Evolutionary conservation across 768 basidiomycete genomes (phyloP), one percentile per base, ranked within the genome.

Genomic region (Amanita fuliginea): DNA sequence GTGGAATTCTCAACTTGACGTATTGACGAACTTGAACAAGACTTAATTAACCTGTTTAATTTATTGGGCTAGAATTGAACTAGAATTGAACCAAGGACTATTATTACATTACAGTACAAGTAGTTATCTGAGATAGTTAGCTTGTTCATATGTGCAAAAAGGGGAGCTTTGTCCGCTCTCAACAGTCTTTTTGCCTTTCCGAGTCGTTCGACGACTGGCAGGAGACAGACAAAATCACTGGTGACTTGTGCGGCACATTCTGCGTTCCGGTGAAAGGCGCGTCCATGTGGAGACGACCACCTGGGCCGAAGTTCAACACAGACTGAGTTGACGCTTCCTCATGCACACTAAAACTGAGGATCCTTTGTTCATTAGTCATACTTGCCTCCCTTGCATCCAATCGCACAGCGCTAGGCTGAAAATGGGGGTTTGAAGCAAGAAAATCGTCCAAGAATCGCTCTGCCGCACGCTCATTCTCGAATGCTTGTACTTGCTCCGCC

Each of bases 401-500:
- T 22, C 10, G 9, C 10, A 18, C 10, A 22, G 24, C 42, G 28
- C 14, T 6, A 3, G n/a, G 26, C 4, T 14, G 26, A 14, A n/a
- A 14, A 6, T 6, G 3, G 8, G 24, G 42, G 42, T 16, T 28
- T 28, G 22, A 6, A 16, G 22, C 35, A 36, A 24, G 35, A 22
- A 33, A 16, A 24, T 46, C 43, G 10, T 5, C 14, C 19, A 26
- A 40, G n/a, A 46, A 24, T 39, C 24, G 42, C 33, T 42, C 39
- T 16, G 19, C 26, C 2, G 40, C 51, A 18, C 34, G 37, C 21
- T 43, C 40, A 4, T 30, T 32, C 21, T 36, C 52, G 51, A 56
- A 48, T 19, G 40, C 32, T 40, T 55, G 51, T 4, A 58, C 51
- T 21, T 58, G 43, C 10, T 46, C 49, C 6, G 35, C 14, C 11